Conservation (phyloP, 2,329 filamentous ascomycete species). For the Epicoccum sorghinum region DNA sequence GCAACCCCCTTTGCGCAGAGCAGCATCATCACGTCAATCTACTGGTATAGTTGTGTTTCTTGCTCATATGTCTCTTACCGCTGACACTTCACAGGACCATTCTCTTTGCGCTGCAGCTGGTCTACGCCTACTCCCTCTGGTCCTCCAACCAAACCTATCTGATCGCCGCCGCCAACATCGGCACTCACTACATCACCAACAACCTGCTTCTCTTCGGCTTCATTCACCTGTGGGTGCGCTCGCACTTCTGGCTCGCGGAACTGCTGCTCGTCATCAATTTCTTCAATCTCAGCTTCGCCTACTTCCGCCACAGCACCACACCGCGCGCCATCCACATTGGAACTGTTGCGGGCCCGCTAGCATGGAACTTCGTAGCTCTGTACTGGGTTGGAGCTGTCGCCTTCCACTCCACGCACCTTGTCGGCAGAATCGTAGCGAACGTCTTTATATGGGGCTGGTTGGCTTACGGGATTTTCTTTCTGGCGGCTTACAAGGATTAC, state of each 20-base stretch:
- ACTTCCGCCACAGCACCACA: slow-evolving; percentile 78
- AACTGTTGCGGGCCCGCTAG: slow-evolving; percentile 76
- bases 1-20: slow-evolving; percentile 79
- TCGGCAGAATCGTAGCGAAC: slow-evolving; percentile 82
- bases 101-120: slow-evolving; percentile 76
- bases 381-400: slow-evolving; percentile 90
- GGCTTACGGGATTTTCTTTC: slow-evolving; percentile 77
- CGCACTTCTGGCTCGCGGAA: slow-evolving; percentile 76
- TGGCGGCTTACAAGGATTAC: slow-evolving; percentile 74
- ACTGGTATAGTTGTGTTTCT: slow-evolving; percentile 64
- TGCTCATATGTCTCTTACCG: neutral
- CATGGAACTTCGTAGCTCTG: slow-evolving; percentile 84
- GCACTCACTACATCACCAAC: slow-evolving; percentile 82
- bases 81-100: slow-evolving; percentile 61
- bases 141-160: slow-evolving; percentile 67
- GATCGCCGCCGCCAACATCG: slow-evolving; percentile 75
- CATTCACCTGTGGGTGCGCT: slow-evolving; percentile 80
- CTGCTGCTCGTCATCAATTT: slow-evolving; percentile 80
- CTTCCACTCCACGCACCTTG: slow-evolving; percentile 68
- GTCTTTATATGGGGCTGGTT: slow-evolving; percentile 86
- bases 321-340: slow-evolving; percentile 78
- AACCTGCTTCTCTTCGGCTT: slow-evolving; percentile 84
- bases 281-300: slow-evolving; percentile 76
- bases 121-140: slow-evolving; percentile 79
- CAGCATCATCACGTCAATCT: slow-evolving; percentile 67